A percentile compares a stretch with the other conserved stretches of the same genome.
phyloP scores from a whole-genome alignment of 257 asterid species.

The Nicotiana tabacum region DNA sequence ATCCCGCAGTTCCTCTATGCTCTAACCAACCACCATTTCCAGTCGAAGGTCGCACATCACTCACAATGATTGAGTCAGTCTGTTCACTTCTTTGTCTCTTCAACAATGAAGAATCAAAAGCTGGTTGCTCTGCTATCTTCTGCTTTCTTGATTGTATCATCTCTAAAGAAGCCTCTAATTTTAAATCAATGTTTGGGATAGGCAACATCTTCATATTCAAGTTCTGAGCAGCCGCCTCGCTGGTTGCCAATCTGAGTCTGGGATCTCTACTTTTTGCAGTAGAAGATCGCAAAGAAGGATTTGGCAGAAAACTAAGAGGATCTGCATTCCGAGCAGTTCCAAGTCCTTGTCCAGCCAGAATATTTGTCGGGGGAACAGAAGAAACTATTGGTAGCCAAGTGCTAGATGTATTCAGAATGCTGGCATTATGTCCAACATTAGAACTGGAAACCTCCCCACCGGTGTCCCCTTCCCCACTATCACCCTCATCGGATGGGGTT shows the following conservation, averaged over 20 bases:
- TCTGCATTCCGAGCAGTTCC: slow-evolving; percentile 27
- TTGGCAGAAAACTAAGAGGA: slow-evolving; percentile 32
- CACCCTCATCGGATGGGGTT: slow-evolving; percentile 89
- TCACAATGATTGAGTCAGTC: slow-evolving; percentile 12
- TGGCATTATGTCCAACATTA: slow-evolving; percentile 21
- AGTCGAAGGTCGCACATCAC: slow-evolving; percentile 19
- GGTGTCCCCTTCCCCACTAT: slow-evolving; percentile 54
- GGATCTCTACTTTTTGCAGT: slow-evolving; percentile 81
- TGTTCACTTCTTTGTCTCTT: slow-evolving; percentile 65
- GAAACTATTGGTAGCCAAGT: slow-evolving; percentile 32
- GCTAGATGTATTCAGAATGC: slow-evolving; percentile 23
- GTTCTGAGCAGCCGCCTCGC: slow-evolving; percentile 32
- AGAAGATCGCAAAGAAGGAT: slow-evolving; percentile 41
- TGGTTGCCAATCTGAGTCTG: slow-evolving; percentile 72
- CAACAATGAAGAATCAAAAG: slow-evolving; percentile 48
- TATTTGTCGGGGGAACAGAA: slow-evolving; percentile 32
- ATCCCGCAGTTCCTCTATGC: slow-evolving; percentile 36
- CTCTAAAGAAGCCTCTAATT: slow-evolving; percentile 35
- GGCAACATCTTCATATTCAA: slow-evolving; percentile 22
- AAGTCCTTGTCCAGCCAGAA: slow-evolving; percentile 32
- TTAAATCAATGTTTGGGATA: slow-evolving; percentile 35
- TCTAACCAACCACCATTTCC: slow-evolving; percentile 50
- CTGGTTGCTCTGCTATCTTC: slow-evolving; percentile 45
- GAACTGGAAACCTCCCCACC: slow-evolving; percentile 73
- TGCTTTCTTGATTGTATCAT: slow-evolving; percentile 49